Base-by-base conservation (phyloP, 192 early-diverging fungal genomes). In the Fimicolochytrium jonesii region DNA sequence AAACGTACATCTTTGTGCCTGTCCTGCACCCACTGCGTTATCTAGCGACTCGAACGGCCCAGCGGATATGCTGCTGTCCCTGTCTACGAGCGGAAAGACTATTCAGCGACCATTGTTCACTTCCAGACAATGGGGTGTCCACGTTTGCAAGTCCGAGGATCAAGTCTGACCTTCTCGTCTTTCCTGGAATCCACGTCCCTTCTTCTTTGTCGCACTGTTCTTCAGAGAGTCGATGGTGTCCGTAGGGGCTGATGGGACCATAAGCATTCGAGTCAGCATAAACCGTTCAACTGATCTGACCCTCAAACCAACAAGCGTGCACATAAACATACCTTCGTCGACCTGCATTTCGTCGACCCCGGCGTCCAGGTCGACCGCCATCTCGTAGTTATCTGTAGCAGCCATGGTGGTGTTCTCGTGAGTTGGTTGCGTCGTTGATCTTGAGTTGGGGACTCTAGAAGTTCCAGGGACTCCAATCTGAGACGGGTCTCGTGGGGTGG, bases 131-230 rank as follows among this genome's bases (percentile, higher is more conserved):
- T n/a, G n/a, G n/a, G n/a, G n/a, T n/a, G n/a, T n/a, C n/a, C n/a
- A n/a, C n/a, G n/a, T n/a, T n/a, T n/a, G n/a, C n/a, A n/a, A n/a
- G n/a, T n/a, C n/a, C n/a, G n/a, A n/a, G n/a, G n/a, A n/a, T n/a
- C n/a, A n/a, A n/a, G 26, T 25, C 60, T 23, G 61, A 60, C 64
- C 68, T 66, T 25, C 45, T 23, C 54, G 59, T 37, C 57, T 47
- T 55, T 65, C 23, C n/a, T 52, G 46, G 67, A 80, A 80, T 5
- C 78, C 78, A 37, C 78, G 71, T 17, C 78, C 78, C 52, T 74
- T 73, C 32, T 62, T 30, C 35, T 69, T 72, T 13, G 72, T 71
- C 7, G 71, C 74, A 23, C 50, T 58, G 11, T 56, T 20, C 51
- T 70, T 77, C 9, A 73, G 23, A 20, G 26, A 35, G 42, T 45